Evolutionary conservation across 2,329 filamentous ascomycete species (phyloP).

Genomic region (Ilyonectria sp.): DNA sequence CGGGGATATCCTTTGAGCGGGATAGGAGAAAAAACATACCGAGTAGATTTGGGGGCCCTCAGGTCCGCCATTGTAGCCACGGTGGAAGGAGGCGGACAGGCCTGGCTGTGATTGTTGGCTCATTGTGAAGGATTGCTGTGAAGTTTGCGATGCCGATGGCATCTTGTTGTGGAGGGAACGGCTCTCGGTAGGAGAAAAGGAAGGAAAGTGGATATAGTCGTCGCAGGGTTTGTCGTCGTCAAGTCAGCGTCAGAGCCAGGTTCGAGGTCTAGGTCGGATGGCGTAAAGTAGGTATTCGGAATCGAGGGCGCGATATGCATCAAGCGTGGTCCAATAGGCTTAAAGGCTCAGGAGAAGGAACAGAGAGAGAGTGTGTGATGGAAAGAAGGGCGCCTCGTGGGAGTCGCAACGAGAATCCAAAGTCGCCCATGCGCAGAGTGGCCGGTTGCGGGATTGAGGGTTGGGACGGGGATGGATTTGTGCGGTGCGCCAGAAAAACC

Average conservation of each 20-base stretch:
- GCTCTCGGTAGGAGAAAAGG: conserved; percentile 1
- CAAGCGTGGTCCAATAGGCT: conserved; percentile 27
- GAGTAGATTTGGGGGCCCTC: conserved; percentile 74
- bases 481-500: conserved; percentile 46
- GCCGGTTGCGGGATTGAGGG: conserved; percentile 24
- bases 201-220: conserved; percentile 4
- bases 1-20: neutral
- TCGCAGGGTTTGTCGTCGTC: neutral
- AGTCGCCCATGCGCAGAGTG: conserved; percentile 43
- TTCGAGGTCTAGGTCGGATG: conserved; percentile 15
- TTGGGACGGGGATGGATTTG: conserved; percentile 27
- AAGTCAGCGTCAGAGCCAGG: neutral
- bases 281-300: conserved; percentile 13
- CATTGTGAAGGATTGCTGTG: conserved; percentile 71
- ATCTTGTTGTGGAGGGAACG: conserved; percentile 43
- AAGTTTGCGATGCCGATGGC: conserved; percentile 65
- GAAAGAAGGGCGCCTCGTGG: conserved; percentile 33
- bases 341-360: conserved; percentile 4
- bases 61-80: conserved; percentile 51
- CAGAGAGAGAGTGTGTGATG: neutral
- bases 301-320: conserved; percentile 24
- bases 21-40: conserved; percentile 56
- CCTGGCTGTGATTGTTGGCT: conserved; percentile 67
- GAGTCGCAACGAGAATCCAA: conserved; percentile 35
- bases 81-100: conserved; percentile 55